phyloP scores from a whole-genome alignment of 768 basidiomycete species.

The Terana coerulea region DNA sequence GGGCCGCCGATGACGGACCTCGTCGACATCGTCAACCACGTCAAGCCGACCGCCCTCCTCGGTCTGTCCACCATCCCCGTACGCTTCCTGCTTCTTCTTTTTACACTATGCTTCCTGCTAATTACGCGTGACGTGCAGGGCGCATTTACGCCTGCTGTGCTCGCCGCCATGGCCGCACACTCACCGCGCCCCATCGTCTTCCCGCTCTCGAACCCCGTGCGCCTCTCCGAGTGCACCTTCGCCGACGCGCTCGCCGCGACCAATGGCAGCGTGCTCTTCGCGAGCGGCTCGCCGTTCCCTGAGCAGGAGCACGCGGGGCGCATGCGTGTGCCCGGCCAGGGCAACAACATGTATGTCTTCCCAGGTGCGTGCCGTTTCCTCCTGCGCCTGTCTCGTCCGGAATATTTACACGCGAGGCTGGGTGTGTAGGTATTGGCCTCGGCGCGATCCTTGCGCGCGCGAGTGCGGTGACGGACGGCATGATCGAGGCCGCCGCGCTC shows the following conservation, averaged over 20 bases:
- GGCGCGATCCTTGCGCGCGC: conserved; percentile 72
- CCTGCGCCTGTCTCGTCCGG: not conserved
- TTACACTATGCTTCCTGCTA: not conserved
- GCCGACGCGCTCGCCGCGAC: conserved; percentile 70
- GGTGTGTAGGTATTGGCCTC: conserved; percentile 60
- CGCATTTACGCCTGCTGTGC: conserved; percentile 70
- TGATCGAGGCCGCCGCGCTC: conserved; percentile 86
- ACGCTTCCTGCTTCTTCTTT: conserved; percentile 15
- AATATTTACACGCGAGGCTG: no score
- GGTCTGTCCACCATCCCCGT: conserved; percentile 85
- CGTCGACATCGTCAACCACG: conserved; percentile 72
- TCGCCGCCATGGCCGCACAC: conserved; percentile 71
- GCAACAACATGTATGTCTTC: conserved; percentile 93
- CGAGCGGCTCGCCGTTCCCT: conserved; percentile 87
- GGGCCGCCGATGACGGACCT: conserved; percentile 75
- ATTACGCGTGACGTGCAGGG: conserved; percentile 46
- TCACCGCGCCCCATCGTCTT: conserved; percentile 89
- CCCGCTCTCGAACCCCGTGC: conserved; percentile 86
- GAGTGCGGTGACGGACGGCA: conserved; percentile 69
- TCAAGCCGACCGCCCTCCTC: conserved; percentile 85
- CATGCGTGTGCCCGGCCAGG: conserved; percentile 76
- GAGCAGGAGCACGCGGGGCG: conserved; percentile 52
- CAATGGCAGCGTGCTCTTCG: conserved; percentile 76
- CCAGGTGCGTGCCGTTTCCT: conserved; percentile 39
- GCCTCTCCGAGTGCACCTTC: conserved; percentile 79